These are phyloP conservation scores for Verbena officinalis DNA, from an alignment of 257 asterid genomes.

Conservation along the genomic window DNA sequence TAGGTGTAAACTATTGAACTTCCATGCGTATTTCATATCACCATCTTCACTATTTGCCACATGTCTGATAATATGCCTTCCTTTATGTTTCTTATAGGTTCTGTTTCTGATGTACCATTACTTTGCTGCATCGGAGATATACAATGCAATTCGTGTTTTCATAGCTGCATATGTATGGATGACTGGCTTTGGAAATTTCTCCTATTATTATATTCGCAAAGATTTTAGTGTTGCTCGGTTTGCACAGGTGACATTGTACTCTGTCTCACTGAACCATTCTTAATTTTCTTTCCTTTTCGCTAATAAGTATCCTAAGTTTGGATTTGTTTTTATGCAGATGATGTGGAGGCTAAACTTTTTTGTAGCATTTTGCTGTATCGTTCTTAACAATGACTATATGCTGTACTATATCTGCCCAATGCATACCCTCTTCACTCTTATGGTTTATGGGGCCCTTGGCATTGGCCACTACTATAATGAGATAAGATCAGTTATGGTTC, in stretches of 20 bases:
- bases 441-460: conserved; percentile 99
- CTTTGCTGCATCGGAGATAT: conserved; percentile 95
- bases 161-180: conserved; percentile 99
- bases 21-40: not conserved
- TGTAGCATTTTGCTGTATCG: conserved; percentile 87
- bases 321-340: conserved; percentile 72
- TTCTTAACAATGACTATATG: conserved; percentile 91
- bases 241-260: conserved; percentile 70
- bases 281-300: not conserved
- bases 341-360: conserved; percentile 99
- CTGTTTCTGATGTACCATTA: conserved; percentile 95
- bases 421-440: conserved; percentile 96
- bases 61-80: conserved; percentile 27
- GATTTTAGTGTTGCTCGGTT: conserved; percentile 92
- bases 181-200: conserved; percentile 99
- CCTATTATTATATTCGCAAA: conserved; percentile 90
- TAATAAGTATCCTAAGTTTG: conserved; percentile 24
- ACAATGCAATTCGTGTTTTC: conserved; percentile 92
- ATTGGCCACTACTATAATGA: conserved; percentile 90
- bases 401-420: conserved; percentile 96
- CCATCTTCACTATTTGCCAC: not conserved
- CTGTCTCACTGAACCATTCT: conserved; percentile 6
- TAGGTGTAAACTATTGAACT: not conserved
- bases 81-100: conserved; percentile 52
- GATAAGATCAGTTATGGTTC: conserved; percentile 77